Evolutionary conservation across 441 rosid genomes (phyloP), one percentile per base, ranked within the genome.

Genomic region (Capsella rubella): DNA sequence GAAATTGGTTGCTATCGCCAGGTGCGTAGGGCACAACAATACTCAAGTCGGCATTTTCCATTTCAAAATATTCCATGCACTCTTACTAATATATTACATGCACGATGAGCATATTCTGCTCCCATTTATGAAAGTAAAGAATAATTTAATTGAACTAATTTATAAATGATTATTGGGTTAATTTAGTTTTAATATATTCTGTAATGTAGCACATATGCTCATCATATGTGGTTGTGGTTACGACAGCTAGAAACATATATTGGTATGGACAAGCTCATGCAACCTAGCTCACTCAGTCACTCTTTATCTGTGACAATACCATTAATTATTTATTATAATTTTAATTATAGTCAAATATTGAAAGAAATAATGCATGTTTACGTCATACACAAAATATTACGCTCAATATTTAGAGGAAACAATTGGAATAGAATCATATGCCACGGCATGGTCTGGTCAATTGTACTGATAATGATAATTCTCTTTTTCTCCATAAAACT

Each of bases 391-490:
- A 70, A 54, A 53, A 43, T 21, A 68, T 28, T 53, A 45, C 21
- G 13, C 43, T 21, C 64, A 43, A 3, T 62, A 27, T n/a, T 11
- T 58, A 31, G 49, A 76, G 76, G 76, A 76, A 70, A 64, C 72
- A 64, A 32, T 28, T 50, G 76, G 76, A 77, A 71, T 77, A 77
- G 80, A 77, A 77, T 77, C 80, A 71, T 57, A 77, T 77, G 68
- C 80, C 60, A 64, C 56, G 67, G 15, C 67, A 64, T 47, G 67
- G 80, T 77, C 68, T 57, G 57, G 80, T 77, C 80, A 76, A 71
- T 71, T 76, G 50, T 32, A 25, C 5, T 40, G 67, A 70, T 40
- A 46, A 55, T 6, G 50, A 76, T 55, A 28, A 64, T 43, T 62
- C 52, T 52, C 16, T 52, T 25, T 53, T 50, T 34, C 67, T 58